These are phyloP conservation scores for Cruciata laevipes DNA, from an alignment of 257 asterid genomes.

Conservation along the genomic window DNA sequence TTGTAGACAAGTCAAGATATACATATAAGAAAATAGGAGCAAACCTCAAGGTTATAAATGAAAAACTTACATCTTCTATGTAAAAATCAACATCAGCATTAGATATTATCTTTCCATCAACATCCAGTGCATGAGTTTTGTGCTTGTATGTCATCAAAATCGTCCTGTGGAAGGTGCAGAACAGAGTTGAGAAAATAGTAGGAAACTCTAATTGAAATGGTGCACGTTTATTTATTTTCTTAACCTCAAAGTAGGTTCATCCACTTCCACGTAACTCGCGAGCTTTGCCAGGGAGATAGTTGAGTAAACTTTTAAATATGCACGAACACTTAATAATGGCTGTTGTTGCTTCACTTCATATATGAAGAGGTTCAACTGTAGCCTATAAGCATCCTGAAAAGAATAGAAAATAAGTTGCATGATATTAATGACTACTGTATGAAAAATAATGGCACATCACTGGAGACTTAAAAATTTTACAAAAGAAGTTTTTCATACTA, in stretches of 20 bases:
- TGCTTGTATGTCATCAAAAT: constrained; percentile 92
- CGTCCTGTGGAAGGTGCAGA: constrained; percentile 44
- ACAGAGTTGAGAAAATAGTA: constrained; percentile 10
- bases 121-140: constrained; percentile 80
- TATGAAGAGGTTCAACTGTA: constrained; percentile 76
- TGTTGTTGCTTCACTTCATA: constrained; percentile 97
- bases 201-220: background rate
- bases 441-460: background rate
- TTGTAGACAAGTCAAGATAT: background rate
- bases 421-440: background rate
- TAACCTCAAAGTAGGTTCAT: constrained; percentile 82
- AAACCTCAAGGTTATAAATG: background rate
- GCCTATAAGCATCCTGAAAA: constrained; percentile 78
- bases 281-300: constrained; percentile 79
- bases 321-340: constrained; percentile 64
- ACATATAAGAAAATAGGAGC: background rate
- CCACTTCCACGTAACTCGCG: constrained; percentile 76
- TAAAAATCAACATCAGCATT: constrained; percentile 84
- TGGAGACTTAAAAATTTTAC: background rate
- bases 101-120: constrained; percentile 62
- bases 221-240: background rate
- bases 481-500: background rate
- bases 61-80: constrained; percentile 65
- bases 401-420: background rate
- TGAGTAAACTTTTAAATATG: constrained; percentile 79